Evolutionary conservation across 805 yeast species (phyloP), one percentile per base, ranked within the genome.

Genomic region (Monosporozyma unispora): DNA sequence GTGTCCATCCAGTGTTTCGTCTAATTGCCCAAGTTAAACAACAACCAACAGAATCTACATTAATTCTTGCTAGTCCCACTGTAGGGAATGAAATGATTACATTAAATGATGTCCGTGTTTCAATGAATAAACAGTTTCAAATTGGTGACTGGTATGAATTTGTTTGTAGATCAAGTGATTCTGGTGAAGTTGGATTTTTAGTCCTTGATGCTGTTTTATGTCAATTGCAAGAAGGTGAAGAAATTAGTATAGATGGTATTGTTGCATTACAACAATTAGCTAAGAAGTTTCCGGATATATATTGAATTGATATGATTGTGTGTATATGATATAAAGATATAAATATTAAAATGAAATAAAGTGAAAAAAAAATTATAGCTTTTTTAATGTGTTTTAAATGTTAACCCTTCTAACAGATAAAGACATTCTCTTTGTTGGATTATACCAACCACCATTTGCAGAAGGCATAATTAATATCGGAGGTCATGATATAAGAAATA

Each of bases 401-500:
- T n/a, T 44, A 23, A 60, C 40, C 51, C 63, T 64, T 49, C 67
- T 59, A 8, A 62, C 60, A 19, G 66, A 54, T 40, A 64, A 52
- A 16, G 63, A 50, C 46, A 80, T 70, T 60, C 79, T 74, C 25
- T 70, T 70, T 48, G 76, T 69, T 2, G 93, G 86, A n/a, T 80
- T 70, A 64, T 83, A 80, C 80, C 79, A 74, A 57, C 86, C 75
- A 51, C 75, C 75, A 50, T 72, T 69, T 44, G 67, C 76, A 29
- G 82, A 76, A 4, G 93, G 91, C 61, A 57, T 72, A 77, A 67
- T 91, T 91, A 44, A 75, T 69, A 44, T 70, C 72, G 18, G 88
- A 81, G 12, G 78, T 71, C 53, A 79, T 74, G 0, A 85, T 73
- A 61, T 87, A 85, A 10, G 81, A 73, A 89, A 96, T 87, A 40